Base-by-base conservation (phyloP, 2,329 filamentous ascomycete genomes). In the Chrysoporthe deuterocubensis region DNA sequence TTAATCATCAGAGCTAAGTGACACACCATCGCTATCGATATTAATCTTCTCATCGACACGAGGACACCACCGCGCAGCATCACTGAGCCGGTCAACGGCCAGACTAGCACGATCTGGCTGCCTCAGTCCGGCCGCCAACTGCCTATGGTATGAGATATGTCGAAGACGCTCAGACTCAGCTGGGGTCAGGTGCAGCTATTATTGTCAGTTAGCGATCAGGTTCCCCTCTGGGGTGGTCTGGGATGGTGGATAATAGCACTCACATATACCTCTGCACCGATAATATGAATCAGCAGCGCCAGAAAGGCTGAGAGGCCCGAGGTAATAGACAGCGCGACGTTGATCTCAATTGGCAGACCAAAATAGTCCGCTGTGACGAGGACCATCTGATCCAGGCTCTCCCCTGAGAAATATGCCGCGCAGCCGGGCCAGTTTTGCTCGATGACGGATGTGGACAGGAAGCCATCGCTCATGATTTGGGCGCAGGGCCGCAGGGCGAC, bases 231-330 rank as follows among this genome's bases (percentile, higher is more conserved):
- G 26, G 21, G n/a, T 32, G 6, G 21, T 13, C 14, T 21, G 11
- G n/a, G n/a, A 18, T 3, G 5, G 16, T 8, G 16, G 7, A n/a
- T 2, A 34, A 37, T n/a, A 21, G 56, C 26, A 75, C 80, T 74
- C 71, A 83, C 80, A 67, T 85, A 85, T 50, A 84, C 48, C 73
- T 87, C 85, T 0, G 83, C 77, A 0, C 80, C 81, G 26, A 85
- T 62, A 11, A 77, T 78, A 71, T 90, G 87, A 1, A 90, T 62
- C 0, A 80, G 70, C 2, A 88, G 71, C 0, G 85, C 81, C 6
- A 89, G 65, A 84, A 85, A 90, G 1, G 83, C 66, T 0, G 83
- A 81, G 71, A 83, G 80, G 3, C 85, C 86, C 69, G 89, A 89
- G 1, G 73, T 76, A 1, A 83, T 62, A 21, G 82, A 79, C 18